These are phyloP conservation scores for Acarospora socialis DNA, from an alignment of 2,329 filamentous ascomycete genomes.

Conservation along the genomic window DNA sequence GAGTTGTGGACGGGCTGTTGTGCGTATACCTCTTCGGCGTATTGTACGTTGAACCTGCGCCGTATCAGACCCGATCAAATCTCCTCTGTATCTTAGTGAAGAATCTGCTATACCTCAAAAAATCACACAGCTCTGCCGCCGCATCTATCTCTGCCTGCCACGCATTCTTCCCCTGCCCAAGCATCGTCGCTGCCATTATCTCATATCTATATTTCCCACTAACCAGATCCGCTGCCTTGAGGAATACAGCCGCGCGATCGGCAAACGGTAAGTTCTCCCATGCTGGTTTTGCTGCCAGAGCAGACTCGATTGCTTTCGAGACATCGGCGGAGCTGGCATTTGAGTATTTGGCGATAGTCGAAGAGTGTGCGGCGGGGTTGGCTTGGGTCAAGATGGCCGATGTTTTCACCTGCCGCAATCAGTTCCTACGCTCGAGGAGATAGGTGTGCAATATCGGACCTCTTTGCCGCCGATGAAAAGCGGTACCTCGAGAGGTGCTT, in stretches of 20 bases:
- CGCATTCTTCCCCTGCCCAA: constrained; percentile 94
- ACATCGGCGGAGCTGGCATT: constrained; percentile 67
- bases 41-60: constrained; percentile 71
- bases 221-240: constrained; percentile 89
- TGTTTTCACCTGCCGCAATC: constrained; percentile 45
- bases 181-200: constrained; percentile 89
- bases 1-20: constrained; percentile 77
- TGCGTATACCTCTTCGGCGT: constrained; percentile 78
- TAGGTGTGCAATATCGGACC: constrained; percentile 31
- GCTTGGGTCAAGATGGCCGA: constrained; percentile 53
- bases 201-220: constrained; percentile 90
- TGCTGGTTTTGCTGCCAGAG: constrained; percentile 67
- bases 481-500: constrained; percentile 62
- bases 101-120: constrained; percentile 44
- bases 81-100: background rate
- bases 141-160: constrained; percentile 99
- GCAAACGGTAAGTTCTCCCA: constrained; percentile 84
- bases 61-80: too few relatives aligned
- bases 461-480: constrained; percentile 72
- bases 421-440: background rate
- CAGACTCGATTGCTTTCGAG: constrained; percentile 63
- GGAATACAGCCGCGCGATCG: constrained; percentile 82
- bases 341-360: constrained; percentile 68
- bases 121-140: constrained; percentile 83
- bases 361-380: constrained; percentile 69